Evolutionary conservation across 352 stramenopile species (phyloP).

Genomic region (Phytophthora cactorum): DNA sequence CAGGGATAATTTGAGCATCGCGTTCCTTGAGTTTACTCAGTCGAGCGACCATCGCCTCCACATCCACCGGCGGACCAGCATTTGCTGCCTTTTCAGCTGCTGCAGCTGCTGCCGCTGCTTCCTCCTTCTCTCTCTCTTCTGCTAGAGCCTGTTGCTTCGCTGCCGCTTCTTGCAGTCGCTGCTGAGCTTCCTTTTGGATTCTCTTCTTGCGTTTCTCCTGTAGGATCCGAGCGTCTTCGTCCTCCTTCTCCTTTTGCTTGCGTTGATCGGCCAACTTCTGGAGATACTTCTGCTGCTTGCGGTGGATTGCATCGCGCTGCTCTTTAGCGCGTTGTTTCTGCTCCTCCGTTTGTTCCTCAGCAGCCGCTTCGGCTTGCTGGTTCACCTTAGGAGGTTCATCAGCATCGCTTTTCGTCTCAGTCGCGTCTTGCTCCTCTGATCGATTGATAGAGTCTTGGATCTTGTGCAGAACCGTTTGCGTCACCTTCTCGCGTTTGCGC

Average conservation of each 20-base stretch:
- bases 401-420: slow-evolving; percentile 12
- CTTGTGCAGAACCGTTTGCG: slow-evolving; percentile 55
- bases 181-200: slow-evolving; percentile 60
- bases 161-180: slow-evolving; percentile 62
- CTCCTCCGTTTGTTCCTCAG: slow-evolving; percentile 31
- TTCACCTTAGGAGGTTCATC: neutral
- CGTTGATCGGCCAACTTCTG: slow-evolving; percentile 63
- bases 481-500: slow-evolving; percentile 63
- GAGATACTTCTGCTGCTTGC: slow-evolving; percentile 79
- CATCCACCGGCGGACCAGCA: slow-evolving; percentile 39
- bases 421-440: slow-evolving; percentile 34
- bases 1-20: slow-evolving; percentile 66
- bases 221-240: slow-evolving; percentile 61
- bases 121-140: slow-evolving; percentile 42
- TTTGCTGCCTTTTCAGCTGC: slow-evolving; percentile 36
- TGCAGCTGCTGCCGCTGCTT: slow-evolving; percentile 52
- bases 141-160: slow-evolving; percentile 38
- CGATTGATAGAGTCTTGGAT: slow-evolving; percentile 57
- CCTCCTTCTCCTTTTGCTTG: slow-evolving; percentile 71
- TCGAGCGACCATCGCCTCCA: slow-evolving; percentile 79
- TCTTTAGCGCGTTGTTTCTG: slow-evolving; percentile 54
- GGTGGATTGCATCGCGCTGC: slow-evolving; percentile 53
- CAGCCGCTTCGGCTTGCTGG: neutral
- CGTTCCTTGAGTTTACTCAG: slow-evolving; percentile 78
- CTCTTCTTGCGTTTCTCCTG: slow-evolving; percentile 64